Evolutionary conservation across 2,329 filamentous ascomycete genomes (phyloP), one percentile per base, ranked within the genome.

Genomic region (Apiospora pterosperma): DNA sequence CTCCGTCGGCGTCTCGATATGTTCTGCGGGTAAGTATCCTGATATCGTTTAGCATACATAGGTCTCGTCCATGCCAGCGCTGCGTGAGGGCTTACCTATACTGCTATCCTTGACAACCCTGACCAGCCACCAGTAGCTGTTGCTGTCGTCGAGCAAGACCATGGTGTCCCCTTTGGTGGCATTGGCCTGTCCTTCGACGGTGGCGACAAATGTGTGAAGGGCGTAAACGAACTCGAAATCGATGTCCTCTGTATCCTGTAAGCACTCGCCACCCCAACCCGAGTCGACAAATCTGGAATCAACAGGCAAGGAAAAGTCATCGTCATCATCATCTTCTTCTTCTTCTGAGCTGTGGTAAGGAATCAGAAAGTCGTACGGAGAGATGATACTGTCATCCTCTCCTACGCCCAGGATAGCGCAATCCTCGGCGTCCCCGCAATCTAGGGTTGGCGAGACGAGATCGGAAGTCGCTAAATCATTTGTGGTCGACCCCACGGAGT

Each of bases 161-260:
- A 99, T 99, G 16, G 95, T 98, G 75, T 99, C 96, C 62, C 96
- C 96, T 80, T 99, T 99, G 38, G 93, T 96, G 65, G 96, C 96
- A 82, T 98, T 99, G 67, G 96, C 96, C 79, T 99, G 96, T 34
- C 96, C 96, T 79, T 99, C 96, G 60, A 99, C 96, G 0, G 96
- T 98, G 34, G 96, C 96, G 69, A 97, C 92, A 74, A 99, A 99
- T 2, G 95, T 99, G 77, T 98, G 96, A 65, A 99, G 84, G 34
- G 96, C 96, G 81, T 99, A 99, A 67, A 99, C 96, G 80, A 98
- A 98, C 77, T 98, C 95, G 82, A 99, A 98, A 84, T 99, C 96
- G 79, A 99, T 99, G 75, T 99, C 96, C 87, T 99, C 96, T 98
- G 84, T 78, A 79, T 90, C 85, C 85, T 88, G 91, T 97, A 93